phyloP scores from a whole-genome alignment of 768 basidiomycete species.

The Imleria badia region DNA sequence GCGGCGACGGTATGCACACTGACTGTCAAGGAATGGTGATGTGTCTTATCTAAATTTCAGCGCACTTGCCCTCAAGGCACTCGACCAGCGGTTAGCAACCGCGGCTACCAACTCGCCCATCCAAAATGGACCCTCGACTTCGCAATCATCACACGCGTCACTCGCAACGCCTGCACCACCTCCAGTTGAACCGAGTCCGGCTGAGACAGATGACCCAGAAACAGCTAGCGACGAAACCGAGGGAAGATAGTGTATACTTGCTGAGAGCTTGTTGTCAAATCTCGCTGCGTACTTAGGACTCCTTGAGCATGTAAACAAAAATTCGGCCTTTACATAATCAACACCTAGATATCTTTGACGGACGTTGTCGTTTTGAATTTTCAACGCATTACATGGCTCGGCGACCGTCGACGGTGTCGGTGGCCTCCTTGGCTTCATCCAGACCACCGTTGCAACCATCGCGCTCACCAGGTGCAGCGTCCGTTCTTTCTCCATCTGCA shows the following conservation, averaged over 20 bases:
- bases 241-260: constrained; percentile 21
- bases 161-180: constrained; percentile 32
- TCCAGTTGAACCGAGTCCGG: constrained; percentile 30
- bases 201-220: constrained; percentile 22
- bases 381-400: constrained; percentile 36
- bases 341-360: background rate
- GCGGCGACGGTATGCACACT: constrained; percentile 69
- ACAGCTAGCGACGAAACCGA: constrained; percentile 17
- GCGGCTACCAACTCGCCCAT: constrained; percentile 35
- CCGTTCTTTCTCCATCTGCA: constrained; percentile 4
- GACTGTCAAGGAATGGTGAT: background rate
- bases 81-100: constrained; percentile 88
- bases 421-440: constrained; percentile 26
- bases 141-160: constrained; percentile 30
- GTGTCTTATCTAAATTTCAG: constrained; percentile 41
- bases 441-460: constrained; percentile 10
- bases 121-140: constrained; percentile 30
- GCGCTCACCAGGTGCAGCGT: constrained; percentile 4
- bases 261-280: constrained; percentile 5
- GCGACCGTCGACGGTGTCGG: constrained; percentile 37
- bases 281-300: constrained; percentile 3
- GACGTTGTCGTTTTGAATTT: background rate
- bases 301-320: background rate
- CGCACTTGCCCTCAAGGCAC: constrained; percentile 93
- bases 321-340: constrained; percentile 23